phyloP scores from a whole-genome alignment of 805 yeast genomes.

The Schwanniomyces vanrijiae region DNA sequence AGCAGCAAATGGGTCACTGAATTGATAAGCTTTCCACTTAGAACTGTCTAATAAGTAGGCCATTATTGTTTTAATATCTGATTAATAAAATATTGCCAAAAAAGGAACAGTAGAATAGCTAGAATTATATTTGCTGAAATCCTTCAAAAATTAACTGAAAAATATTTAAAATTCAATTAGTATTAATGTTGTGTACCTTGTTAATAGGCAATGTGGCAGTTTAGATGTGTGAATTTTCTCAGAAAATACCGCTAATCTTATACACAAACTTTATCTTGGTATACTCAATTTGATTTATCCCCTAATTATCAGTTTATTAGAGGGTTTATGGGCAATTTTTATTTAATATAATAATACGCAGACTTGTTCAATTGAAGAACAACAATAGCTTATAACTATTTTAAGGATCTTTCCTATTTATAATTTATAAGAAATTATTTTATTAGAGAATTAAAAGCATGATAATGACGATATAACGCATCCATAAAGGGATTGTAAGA shows the following conservation, averaged over 20 bases:
- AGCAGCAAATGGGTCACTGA: slow-evolving; percentile 65
- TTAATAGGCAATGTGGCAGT: not conserved
- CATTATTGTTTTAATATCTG: slow-evolving; percentile 17
- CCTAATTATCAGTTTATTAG: not conserved
- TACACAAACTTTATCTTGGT: not conserved
- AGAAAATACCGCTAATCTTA: not conserved
- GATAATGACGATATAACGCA: not conserved
- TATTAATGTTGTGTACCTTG: not conserved
- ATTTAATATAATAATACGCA: not conserved
- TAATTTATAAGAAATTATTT: not conserved
- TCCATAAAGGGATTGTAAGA: not conserved
- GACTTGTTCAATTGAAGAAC: not conserved
- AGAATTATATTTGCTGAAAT: not conserved
- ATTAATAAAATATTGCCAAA: not conserved
- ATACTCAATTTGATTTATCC: not conserved
- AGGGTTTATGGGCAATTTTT: not conserved
- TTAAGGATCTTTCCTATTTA: not conserved
- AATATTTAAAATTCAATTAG: not conserved
- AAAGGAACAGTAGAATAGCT: not conserved
- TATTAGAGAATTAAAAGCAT: not conserved
- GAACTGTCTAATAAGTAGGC: slow-evolving; percentile 43
- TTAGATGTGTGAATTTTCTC: not conserved
- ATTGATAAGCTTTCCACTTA: slow-evolving; percentile 65
- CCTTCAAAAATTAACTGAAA: not conserved
- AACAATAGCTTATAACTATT: not conserved